Base-by-base conservation (phyloP, 139 green algal species). In the Deuterostichococcus epilithicus region DNA sequence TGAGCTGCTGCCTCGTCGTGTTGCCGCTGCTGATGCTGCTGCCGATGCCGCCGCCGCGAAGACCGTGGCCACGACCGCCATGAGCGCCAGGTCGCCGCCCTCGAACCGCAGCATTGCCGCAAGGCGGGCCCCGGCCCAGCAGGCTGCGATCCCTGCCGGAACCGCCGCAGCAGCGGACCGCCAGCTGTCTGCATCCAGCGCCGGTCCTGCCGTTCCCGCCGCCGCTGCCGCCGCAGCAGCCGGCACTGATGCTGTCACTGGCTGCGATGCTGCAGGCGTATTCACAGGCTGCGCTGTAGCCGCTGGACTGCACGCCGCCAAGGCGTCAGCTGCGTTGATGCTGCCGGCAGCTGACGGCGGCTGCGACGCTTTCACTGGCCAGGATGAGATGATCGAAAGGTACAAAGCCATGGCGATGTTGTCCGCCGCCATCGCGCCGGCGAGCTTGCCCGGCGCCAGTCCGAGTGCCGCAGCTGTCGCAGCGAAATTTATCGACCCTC, bases 401-500 rank as follows among this genome's bases (percentile, higher is more conserved):
- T 91, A 91, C 0, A 76, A 70, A 0, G 83, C 85, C 92, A 96
- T 97, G 1, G 77, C 86, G 0, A 94, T 75, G 75, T 95, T 97
- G 76, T 96, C 92, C 0, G 86, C 87, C 0, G 91, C 85, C 81
- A 95, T 92, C 4, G 88, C 84, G 1, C 80, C 83, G 0, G 87
- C 87, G 3, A 95, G 32, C 8, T 78, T 42, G 30, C 81, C 75
- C 6, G 77, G 65, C 0, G 70, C 33, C 68, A 88, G 34, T 15
- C 66, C 70, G 65, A 89, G 69, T 28, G 88, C 83, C 76, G 82
- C 37, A 1, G 86, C 82, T 3, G 91, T 85, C 1, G 90, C 90
- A 0, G 88, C 90, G 86, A 97, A 95, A 76, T 97, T 97, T 32
- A 95, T 78, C 13, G 70, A 83, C 58, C 90, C 92, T 0, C 92